Percentiles rank a stretch among this genome's conserved stretches.
phyloP scores from a whole-genome alignment of 495 filamentous ascomycete genomes.

The Xylaria nigripes region DNA sequence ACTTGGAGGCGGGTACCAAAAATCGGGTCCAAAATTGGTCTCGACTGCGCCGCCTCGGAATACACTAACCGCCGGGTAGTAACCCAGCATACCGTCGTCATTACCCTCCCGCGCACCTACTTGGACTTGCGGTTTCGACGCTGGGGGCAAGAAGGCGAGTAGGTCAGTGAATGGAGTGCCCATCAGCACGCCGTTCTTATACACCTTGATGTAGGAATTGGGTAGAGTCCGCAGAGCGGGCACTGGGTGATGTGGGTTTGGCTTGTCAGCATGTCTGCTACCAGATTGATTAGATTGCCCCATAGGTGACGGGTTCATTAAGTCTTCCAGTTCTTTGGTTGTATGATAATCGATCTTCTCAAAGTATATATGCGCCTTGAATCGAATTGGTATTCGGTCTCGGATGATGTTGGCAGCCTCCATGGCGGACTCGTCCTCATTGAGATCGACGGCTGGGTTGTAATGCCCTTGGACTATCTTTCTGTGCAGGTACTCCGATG shows the following conservation, averaged over 20 bases:
- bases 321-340: constrained; percentile 80
- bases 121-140: constrained; percentile 66
- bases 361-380: constrained; percentile 87
- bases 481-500: constrained; percentile 72
- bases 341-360: constrained; percentile 88
- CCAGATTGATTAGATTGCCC: constrained; percentile 31
- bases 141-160: constrained; percentile 85
- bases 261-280: constrained; percentile 39
- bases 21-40: constrained; percentile 82
- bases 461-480: constrained; percentile 82
- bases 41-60: constrained; percentile 87
- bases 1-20: constrained; percentile 75
- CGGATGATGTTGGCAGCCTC: constrained; percentile 70
- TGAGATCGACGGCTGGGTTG: constrained; percentile 68
- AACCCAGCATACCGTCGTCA: constrained; percentile 90
- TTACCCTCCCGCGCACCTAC: constrained; percentile 69
- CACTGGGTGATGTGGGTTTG: constrained; percentile 63
- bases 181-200: constrained; percentile 81
- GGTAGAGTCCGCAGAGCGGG: constrained; percentile 75
- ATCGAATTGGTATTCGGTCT: constrained; percentile 87
- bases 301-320: constrained; percentile 65
- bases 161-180: constrained; percentile 85
- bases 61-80: constrained; percentile 88
- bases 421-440: constrained; percentile 41
- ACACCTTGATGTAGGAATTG: constrained; percentile 75